Evolutionary conservation across 2,329 filamentous ascomycete species (phyloP).

Genomic region (Fusarium praegraminearum): DNA sequence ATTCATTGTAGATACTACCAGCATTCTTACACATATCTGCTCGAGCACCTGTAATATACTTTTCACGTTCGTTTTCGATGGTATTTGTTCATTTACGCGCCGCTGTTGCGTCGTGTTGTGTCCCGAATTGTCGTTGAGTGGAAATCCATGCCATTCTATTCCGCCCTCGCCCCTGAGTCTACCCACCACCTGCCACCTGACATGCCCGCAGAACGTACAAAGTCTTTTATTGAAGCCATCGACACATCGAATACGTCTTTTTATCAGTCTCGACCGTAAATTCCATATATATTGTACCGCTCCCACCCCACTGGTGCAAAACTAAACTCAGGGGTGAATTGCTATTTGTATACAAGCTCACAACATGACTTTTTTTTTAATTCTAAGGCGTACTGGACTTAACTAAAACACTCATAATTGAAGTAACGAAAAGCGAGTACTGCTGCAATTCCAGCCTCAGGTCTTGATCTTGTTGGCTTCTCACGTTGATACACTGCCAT

Average conservation of each 20-base stretch:
- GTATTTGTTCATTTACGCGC: not conserved
- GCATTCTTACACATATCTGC: not conserved
- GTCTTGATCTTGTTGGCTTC: no score
- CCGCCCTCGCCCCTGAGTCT: not conserved
- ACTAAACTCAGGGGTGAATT: not conserved
- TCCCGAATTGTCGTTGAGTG: not conserved
- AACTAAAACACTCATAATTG: no score
- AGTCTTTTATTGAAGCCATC: no score
- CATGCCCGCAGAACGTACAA: not conserved
- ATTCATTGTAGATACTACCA: not conserved
- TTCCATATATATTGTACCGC: no score
- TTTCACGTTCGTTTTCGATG: not conserved
- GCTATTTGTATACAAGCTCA: no score
- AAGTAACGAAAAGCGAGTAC: not conserved
- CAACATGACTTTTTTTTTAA: not conserved
- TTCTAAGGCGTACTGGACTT: not conserved
- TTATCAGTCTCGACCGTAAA: not conserved
- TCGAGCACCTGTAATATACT: not conserved
- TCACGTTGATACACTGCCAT: not conserved
- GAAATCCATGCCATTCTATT: not conserved
- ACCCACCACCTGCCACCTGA: not conserved
- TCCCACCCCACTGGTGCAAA: not conserved
- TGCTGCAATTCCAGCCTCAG: not conserved
- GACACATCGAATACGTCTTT: no score
- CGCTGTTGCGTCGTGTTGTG: not conserved